Evolutionary conservation across 257 asterid species (phyloP), one percentile per base, ranked within the genome.

Genomic region (Striga asiatica): DNA sequence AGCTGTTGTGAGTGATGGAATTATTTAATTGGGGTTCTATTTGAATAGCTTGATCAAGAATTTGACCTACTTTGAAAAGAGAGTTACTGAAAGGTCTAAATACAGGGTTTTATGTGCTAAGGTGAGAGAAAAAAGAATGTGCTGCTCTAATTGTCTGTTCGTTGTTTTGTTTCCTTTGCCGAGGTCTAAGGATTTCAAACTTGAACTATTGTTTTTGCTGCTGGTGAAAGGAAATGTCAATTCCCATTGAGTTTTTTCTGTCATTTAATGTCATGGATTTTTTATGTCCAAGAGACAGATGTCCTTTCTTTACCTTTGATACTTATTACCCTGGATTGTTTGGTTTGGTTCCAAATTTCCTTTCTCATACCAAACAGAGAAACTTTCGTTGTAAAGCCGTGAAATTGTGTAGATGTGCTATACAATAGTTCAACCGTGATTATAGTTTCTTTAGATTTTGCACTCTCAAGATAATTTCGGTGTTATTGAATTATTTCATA

Each of bases 31-130:
- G 14, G 27, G 7, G 17, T 43, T 51, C 23, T 41, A 3, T 41
- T 62, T 48, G 23, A 61, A 51, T 20, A 25, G 31, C 48, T 12
- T 39, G 43, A 38, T 59, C 48, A 29, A 38, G 41, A 27, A 29
- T 54, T 46, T 31, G 9, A 21, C 27, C 7, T 43, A 42, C 10
- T 50, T 28, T 11, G 66, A 29, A 3, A 29, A 7, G 35, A 29
- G 35, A 29, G 43, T 37, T 37, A 35, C 42, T 13, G 5, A 13
- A n/a, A 2, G 46, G 5, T n/a, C 5, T 3, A 12, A 19, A 38
- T 38, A 8, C 16, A 39, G 47, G 47, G 73, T 48, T 69, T 28
- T 58, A 2, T 17, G 13, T 59, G 39, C 32, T 52, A 5, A 58
- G 41, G 56, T 20, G 14, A 12, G 29, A 48, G 51, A 53, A 53